Percentiles rank a stretch among this genome's conserved stretches.
Conservation (phyloP, 805 yeast genomes). For the Wickerhamiella shivajii region DNA sequence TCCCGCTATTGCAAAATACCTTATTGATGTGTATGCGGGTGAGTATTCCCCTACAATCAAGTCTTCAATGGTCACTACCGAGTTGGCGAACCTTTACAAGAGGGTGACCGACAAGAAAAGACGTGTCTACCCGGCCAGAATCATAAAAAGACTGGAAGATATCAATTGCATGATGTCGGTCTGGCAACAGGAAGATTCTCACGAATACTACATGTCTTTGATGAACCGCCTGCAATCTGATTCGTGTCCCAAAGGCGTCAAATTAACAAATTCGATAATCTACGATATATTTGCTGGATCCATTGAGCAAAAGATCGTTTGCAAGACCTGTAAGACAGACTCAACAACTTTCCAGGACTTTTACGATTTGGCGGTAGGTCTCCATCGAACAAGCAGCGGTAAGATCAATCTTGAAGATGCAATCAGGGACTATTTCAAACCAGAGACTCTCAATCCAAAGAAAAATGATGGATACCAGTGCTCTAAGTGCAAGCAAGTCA, state of each 20-base stretch:
- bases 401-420: slow-evolving; percentile 49
- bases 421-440: slow-evolving; percentile 65
- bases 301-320: slow-evolving; percentile 68
- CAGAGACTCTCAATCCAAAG: slow-evolving; percentile 45
- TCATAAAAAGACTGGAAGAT: slow-evolving; percentile 58
- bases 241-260: slow-evolving; percentile 77
- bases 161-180: slow-evolving; percentile 93
- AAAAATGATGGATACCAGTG: slow-evolving; percentile 48
- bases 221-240: slow-evolving; percentile 84
- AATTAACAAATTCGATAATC: slow-evolving; percentile 63
- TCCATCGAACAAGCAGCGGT: slow-evolving; percentile 33
- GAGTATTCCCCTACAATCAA: slow-evolving; percentile 26
- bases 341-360: slow-evolving; percentile 86
- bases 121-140: slow-evolving; percentile 59
- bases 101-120: slow-evolving; percentile 23
- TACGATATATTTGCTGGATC: slow-evolving; percentile 93
- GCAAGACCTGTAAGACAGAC: slow-evolving; percentile 66
- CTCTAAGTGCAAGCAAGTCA: slow-evolving; percentile 65
- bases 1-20: slow-evolving; percentile 79
- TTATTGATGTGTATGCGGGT: slow-evolving; percentile 47
- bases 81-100: slow-evolving; percentile 21
- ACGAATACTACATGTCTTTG: slow-evolving; percentile 89
- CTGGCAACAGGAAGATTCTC: slow-evolving; percentile 97
- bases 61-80: slow-evolving; percentile 19
- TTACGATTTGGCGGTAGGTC: slow-evolving; percentile 76